Evolutionary conservation across 345 rosid species (phyloP), one percentile per base, ranked within the genome.

Genomic region (Euphorbia peplus): DNA sequence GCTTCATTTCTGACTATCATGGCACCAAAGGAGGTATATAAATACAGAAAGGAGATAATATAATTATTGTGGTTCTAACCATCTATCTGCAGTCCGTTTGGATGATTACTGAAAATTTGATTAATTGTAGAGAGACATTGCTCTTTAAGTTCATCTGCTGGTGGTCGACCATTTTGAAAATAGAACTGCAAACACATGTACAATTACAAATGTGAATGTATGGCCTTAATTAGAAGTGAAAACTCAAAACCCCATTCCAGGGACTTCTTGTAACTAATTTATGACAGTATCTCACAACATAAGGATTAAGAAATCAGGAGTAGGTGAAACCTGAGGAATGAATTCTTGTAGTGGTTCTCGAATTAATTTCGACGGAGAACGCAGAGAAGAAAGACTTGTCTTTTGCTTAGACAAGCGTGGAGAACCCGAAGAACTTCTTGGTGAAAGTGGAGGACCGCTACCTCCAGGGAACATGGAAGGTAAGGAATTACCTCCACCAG

Each of bases 401-500:
- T 69, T 76, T 42, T 68, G 80, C 63, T 72, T 76, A 22, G 65
- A 64, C 25, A 24, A 28, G 60, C 70, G 76, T 32, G 80, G 80
- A 62, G 80, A 76, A 41, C 76, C 73, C n/a, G 73, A 67, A 4
- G 68, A 54, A 68, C 80, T 72, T 66, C 73, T 68, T 11, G 80
- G 80, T n/a, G 76, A 76, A 47, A 76, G 66, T 4, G 80, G 80
- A 32, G 76, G 80, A n/a, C 70, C 63, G 25, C 70, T 63, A 16
- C 80, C 80, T 72, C 70, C 24, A 63, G 76, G 70, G 50, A 76
- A 72, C 73, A 76, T 56, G 55, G 80, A 71, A 24, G 80, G 73
- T 14, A 68, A 47, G 7, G 76, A 19, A 71, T 51, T 68, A 22
- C 56, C 53, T n/a, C 70, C 68, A 37, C 55, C 51, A 50, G 5